Evolutionary conservation across 164 flowering plant species (phyloP), one percentile per base, ranked within the genome.

Genomic region (Stephania cephalantha): DNA sequence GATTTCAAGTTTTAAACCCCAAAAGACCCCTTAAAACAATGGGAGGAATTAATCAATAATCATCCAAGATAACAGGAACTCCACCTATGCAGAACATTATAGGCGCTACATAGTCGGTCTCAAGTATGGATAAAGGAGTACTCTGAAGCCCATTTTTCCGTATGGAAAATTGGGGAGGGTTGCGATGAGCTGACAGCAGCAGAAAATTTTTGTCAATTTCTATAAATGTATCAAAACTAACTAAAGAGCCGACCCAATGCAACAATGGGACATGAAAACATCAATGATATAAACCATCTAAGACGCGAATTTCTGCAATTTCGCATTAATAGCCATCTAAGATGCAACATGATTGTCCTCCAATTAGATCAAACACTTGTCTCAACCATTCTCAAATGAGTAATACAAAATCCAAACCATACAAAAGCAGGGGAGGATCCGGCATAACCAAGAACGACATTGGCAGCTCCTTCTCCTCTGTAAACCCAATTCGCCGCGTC

Each of bases 391-490:
- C 1, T 50, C 55, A 50, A 50, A 53, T 12, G 61, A 53, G 61
- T 18, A 11, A 11, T 53, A 13, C 9, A 53, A 11, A 53, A 12
- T 53, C 17, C 10, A 53, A 18, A 53, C 77, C 88, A 5, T 84
- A 91, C 99, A 79, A 88, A 88, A 61, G 75, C 31, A 68, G 91
- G 91, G 72, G 90, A 85, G 9, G 90, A 84, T 82, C 98, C 97
- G 52, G 77, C 74, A 75, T 92, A 93, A 45, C 91, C 86, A 30
- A 95, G 88, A 48, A 93, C 97, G 61, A 93, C 81, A 84, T 95
- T 93, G 7, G 84, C 91, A 72, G 94, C 97, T 61, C 97, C 98
- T 88, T 93, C 98, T 71, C 97, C 98, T 83, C 91, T 90, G 76
- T 95, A 95, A 65, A 76, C 65, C 99, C 98, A 95, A 74, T 92